Evolutionary conservation across 805 yeast species (phyloP), one percentile per base, ranked within the genome.

Genomic region (Cyberlindnera petersonii): DNA sequence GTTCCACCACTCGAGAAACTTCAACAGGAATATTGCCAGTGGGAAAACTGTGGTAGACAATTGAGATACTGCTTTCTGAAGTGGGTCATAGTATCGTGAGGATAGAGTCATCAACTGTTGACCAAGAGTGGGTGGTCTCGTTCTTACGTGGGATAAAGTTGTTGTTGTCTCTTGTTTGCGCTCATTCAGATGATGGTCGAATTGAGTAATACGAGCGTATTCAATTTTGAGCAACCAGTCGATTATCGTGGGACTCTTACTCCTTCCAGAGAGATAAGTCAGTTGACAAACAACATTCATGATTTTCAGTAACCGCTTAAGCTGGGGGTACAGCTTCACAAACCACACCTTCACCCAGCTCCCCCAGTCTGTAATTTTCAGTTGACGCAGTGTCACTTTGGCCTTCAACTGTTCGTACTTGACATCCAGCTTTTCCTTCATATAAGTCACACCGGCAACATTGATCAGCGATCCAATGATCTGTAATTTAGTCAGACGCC

Each of bases 1-100:
- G 44, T 79, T 77, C 94, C 95, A 89, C 96, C 97, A 89, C 59
- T 89, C 97, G 24, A 87, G 68, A 50, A 89, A 86, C 61, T 87
- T 86, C 44, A 89, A 68, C 18, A 80, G 54, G 56, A 91, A 88
- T 36, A 89, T 82, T 3, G 94, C 86, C 0, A 82, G 71, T 0
- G 96, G 96, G 61, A 91, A 77, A 31, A 79, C 58, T 3, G 84
- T 56, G 22, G 56, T 45, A 26, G 62, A 50, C 16, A 45, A 17
- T 14, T 37, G 48, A 26, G 55, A 49, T 9, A 46, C 35, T 15
- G 42, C 43, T 32, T 44, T 31, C 27, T 43, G 29, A 1, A 57
- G 5, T 14, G 58, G 53, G 2, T 33, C 34, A 24, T 44, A 40
- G 30, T 48, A 50, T 11, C 36, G 35, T 1, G 40, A 23, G n/a